Evolutionary conservation across 2,329 filamentous ascomycete genomes (phyloP).

Genomic region (Neofusicoccum sp.): DNA sequence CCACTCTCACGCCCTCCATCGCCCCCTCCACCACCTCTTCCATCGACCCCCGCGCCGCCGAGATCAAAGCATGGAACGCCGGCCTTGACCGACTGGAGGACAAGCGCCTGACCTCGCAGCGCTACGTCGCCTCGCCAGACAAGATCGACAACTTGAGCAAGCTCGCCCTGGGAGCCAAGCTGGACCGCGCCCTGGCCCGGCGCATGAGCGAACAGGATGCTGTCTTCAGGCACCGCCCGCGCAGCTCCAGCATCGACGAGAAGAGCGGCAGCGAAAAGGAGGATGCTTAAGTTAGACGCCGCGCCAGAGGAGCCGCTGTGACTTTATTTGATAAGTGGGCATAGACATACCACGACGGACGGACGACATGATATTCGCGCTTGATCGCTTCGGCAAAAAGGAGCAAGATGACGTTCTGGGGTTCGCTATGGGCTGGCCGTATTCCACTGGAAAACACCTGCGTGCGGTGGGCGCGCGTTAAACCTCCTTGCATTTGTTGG

Average conservation of each 20-base stretch:
- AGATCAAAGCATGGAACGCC: slow-evolving; percentile 76
- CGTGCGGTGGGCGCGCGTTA: slow-evolving; percentile 1
- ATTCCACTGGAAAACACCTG: neutral
- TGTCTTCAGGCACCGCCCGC: slow-evolving; percentile 59
- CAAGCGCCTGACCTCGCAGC: slow-evolving; percentile 79
- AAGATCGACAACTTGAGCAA: slow-evolving; percentile 84
- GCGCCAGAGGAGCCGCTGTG: neutral
- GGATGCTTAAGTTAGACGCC: slow-evolving; percentile 10
- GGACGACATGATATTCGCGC: slow-evolving; percentile 4
- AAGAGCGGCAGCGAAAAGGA: slow-evolving; percentile 22
- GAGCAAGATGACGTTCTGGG: neutral
- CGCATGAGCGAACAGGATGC: slow-evolving; percentile 90
- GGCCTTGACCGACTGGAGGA: slow-evolving; percentile 88
- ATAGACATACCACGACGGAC: slow-evolving; percentile 6
- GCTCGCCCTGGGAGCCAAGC: slow-evolving; percentile 84
- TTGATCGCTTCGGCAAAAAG: neutral
- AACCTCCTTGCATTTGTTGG: neutral
- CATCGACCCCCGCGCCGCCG: slow-evolving; percentile 55
- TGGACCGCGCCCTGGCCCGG: slow-evolving; percentile 82
- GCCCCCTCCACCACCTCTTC: slow-evolving; percentile 44
- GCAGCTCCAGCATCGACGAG: slow-evolving; percentile 20
- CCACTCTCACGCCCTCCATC: slow-evolving; percentile 55
- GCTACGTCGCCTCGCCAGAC: slow-evolving; percentile 75
- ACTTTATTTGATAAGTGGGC: neutral
- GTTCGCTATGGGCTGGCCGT: neutral